These are phyloP conservation scores for Amanita pallidorosea DNA, from an alignment of 768 basidiomycete species.

Conservation along the genomic window DNA sequence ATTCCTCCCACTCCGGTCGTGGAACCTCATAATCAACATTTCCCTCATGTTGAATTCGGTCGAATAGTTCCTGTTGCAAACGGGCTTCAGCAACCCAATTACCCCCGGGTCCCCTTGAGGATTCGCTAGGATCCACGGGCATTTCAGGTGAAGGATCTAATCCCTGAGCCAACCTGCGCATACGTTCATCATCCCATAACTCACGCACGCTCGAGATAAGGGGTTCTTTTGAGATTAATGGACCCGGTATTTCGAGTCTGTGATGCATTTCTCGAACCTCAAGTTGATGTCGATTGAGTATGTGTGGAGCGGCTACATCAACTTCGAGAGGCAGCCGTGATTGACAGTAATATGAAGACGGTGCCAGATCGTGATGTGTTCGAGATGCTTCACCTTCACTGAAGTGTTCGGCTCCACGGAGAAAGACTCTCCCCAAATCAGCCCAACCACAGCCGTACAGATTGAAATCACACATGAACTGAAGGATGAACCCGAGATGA, in stretches of 20 bases:
- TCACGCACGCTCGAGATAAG: slow-evolving; percentile 85
- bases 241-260: slow-evolving; percentile 59
- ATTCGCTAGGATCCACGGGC: slow-evolving; percentile 59
- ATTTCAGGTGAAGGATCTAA: slow-evolving; percentile 64
- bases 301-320: slow-evolving; percentile 71
- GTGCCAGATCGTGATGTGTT: slow-evolving; percentile 8
- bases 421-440: slow-evolving; percentile 57
- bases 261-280: slow-evolving; percentile 49
- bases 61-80: slow-evolving; percentile 65
- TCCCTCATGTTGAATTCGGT: slow-evolving; percentile 43
- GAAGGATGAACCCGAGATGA: slow-evolving; percentile 79
- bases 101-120: slow-evolving; percentile 41
- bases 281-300: slow-evolving; percentile 72
- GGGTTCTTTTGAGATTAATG: slow-evolving; percentile 47
- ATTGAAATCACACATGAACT: slow-evolving; percentile 93
- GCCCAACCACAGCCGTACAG: slow-evolving; percentile 92
- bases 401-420: slow-evolving; percentile 30
- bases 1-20: slow-evolving; percentile 48
- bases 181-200: slow-evolving; percentile 94
- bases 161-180: slow-evolving; percentile 54
- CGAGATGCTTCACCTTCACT: slow-evolving; percentile 21
- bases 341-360: slow-evolving; percentile 54
- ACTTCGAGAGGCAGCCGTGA: slow-evolving; percentile 69
- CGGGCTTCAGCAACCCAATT: slow-evolving; percentile 66
- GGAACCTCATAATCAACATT: slow-evolving; percentile 10